Evolutionary conservation across 73 alveolate species (phyloP), one percentile per base, ranked within the genome.

Genomic region (Paraurostyla sp.): DNA sequence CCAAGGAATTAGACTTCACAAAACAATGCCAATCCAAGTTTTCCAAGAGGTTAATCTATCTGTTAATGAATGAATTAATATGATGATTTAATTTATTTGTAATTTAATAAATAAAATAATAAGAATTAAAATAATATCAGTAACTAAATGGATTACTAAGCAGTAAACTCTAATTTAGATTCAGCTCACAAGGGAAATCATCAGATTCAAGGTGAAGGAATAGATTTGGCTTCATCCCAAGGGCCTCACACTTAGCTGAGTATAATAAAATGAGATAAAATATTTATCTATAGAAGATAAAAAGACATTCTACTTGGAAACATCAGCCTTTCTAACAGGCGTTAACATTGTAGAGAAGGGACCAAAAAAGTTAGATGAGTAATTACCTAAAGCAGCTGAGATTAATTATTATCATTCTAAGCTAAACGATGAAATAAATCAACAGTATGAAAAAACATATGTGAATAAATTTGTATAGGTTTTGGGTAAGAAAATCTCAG

Each of bases 401-500:
- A 73, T 73, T 0, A 73, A 73, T 30, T n/a, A 22, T 2, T 15
- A 16, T 25, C 86, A 73, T 73, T 9, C 48, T 13, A 43, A 49
- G 46, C 51, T 73, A 3, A 73, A 73, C 41, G 86, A 73, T n/a
- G n/a, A n/a, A n/a, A n/a, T n/a, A n/a, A n/a, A n/a, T n/a, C n/a
- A n/a, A n/a, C n/a, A n/a, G n/a, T n/a, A n/a, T n/a, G n/a, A n/a
- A n/a, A n/a, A n/a, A n/a, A n/a, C n/a, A n/a, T n/a, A n/a, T n/a
- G n/a, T n/a, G n/a, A n/a, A n/a, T n/a, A 23, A 16, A 62, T 48
- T 73, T 13, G 4, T 46, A 2, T 62, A 63, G 92, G 76, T 78
- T 0, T 54, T 88, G 41, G 90, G 87, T 33, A 35, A 45, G 3
- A 89, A 81, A 54, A 89, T 89, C 0, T 49, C 71, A 48, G 90